These are phyloP conservation scores for Hypoxylon crocopeplum DNA, from an alignment of 495 filamentous ascomycete species.

Conservation along the genomic window DNA sequence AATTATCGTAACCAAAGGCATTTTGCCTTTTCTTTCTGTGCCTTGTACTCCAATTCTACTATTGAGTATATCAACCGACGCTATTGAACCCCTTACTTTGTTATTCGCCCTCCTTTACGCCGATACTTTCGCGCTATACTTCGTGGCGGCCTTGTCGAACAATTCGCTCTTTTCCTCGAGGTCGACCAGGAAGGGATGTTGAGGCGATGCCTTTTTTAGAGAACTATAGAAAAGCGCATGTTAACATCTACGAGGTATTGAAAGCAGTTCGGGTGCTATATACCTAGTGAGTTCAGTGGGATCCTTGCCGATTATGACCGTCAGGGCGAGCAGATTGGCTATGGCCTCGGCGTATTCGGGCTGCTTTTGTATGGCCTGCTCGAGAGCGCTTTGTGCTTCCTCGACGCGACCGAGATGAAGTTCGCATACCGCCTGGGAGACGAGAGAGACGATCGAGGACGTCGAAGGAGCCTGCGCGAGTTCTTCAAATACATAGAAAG, in stretches of 20 bases:
- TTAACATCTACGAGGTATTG: constrained; percentile 19
- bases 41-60: constrained; percentile 17
- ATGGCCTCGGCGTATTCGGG: constrained; percentile 73
- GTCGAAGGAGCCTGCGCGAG: constrained; percentile 84
- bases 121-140: constrained; percentile 76
- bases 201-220: constrained; percentile 62
- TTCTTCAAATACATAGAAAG: constrained; percentile 98
- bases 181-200: constrained; percentile 72
- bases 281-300: constrained; percentile 66
- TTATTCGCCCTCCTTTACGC: constrained; percentile 47
- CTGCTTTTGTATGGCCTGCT: constrained; percentile 78
- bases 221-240: constrained; percentile 48
- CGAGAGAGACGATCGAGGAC: constrained; percentile 69
- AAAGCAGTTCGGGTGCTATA: constrained; percentile 24
- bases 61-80: constrained; percentile 17
- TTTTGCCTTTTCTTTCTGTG: constrained; percentile 7
- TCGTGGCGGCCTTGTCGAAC: constrained; percentile 81
- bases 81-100: background rate
- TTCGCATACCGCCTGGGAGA: constrained; percentile 90
- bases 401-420: constrained; percentile 87
- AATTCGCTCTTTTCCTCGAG: constrained; percentile 76
- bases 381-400: constrained; percentile 86
- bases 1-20: constrained; percentile 20
- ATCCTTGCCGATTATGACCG: constrained; percentile 75
- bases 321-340: constrained; percentile 82